phyloP scores from a whole-genome alignment of 495 filamentous ascomycete species.

The Aspergillus funiculosus region DNA sequence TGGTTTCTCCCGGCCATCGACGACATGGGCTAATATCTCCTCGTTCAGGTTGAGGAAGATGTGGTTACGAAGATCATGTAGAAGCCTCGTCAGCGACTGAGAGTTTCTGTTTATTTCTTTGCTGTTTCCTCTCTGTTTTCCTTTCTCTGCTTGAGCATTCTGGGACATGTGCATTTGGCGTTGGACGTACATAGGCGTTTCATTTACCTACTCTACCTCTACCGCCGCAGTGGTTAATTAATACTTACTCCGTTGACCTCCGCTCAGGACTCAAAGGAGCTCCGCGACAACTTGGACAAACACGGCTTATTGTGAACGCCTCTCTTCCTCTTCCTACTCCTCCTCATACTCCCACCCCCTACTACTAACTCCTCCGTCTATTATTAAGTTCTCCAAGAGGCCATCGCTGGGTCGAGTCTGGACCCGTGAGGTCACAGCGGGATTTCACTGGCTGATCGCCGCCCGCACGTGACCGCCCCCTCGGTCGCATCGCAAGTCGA shows the following conservation, averaged over 20 bases:
- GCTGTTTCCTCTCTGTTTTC: too few relatives aligned
- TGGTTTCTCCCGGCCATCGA: slow-evolving; percentile 9
- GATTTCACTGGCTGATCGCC: slow-evolving; percentile 39
- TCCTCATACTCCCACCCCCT: too few relatives aligned
- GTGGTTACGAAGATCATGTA: slow-evolving; percentile 92
- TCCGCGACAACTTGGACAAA: slow-evolving; percentile 26
- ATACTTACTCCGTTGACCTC: slow-evolving; percentile 21
- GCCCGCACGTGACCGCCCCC: slow-evolving; percentile 33
- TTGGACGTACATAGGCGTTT: slow-evolving; percentile 34
- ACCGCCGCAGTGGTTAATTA: slow-evolving; percentile 33
- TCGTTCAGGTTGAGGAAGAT: slow-evolving; percentile 85
- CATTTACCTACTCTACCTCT: slow-evolving; percentile 22
- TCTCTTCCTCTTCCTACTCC: too few relatives aligned
- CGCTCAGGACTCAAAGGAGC: slow-evolving; percentile 30
- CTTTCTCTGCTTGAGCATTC: slow-evolving; percentile 16
- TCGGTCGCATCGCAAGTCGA: slow-evolving; percentile 26
- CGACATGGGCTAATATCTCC: slow-evolving; percentile 51
- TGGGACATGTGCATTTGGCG: slow-evolving; percentile 19
- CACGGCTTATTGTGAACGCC: slow-evolving; percentile 21
- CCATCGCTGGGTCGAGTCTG: slow-evolving; percentile 14
- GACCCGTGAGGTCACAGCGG: slow-evolving; percentile 40
- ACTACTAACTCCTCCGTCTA: too few relatives aligned
- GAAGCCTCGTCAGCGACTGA: slow-evolving; percentile 26
- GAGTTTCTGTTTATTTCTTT: slow-evolving; percentile 24
- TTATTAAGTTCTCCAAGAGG: too few relatives aligned